A percentile compares a stretch with the other conserved stretches of the same genome.
Conservation (phyloP, 768 basidiomycete genomes). For the Collybiopsis confluens region DNA sequence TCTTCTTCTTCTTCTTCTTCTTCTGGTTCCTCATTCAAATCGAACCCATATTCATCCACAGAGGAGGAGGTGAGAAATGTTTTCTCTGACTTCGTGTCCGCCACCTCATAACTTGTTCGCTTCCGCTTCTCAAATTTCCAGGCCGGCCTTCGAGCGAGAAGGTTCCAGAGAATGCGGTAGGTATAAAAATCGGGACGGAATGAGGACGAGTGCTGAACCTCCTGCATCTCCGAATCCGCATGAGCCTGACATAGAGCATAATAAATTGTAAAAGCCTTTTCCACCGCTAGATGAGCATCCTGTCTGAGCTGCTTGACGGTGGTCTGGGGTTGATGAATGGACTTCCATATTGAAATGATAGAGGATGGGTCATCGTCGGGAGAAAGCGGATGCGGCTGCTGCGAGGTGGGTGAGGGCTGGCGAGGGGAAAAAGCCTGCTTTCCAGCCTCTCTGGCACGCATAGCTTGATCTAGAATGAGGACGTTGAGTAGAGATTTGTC, state of each 20-base stretch:
- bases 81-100: too few species aligned
- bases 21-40: not conserved
- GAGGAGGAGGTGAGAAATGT: too few species aligned
- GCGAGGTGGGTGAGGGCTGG: not conserved
- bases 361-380: not conserved
- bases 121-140: not conserved
- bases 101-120: too few species aligned
- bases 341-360: not conserved
- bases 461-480: not conserved
- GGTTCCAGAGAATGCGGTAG: not conserved
- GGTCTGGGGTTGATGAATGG: not conserved
- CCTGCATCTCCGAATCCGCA: not conserved
- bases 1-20: not conserved
- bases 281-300: not conserved
- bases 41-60: constrained; percentile 4
- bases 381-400: not conserved
- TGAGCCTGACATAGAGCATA: not conserved
- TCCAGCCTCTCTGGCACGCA: not conserved
- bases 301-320: not conserved
- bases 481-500: not conserved
- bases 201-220: not conserved
- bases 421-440: not conserved
- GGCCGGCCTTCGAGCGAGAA: not conserved
- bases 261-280: constrained; percentile 1
- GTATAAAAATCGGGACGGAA: constrained; percentile 2